These are phyloP conservation scores for Pseudonitzschia pungens DNA, from an alignment of 108 stramenopile genomes.

Conservation along the genomic window DNA sequence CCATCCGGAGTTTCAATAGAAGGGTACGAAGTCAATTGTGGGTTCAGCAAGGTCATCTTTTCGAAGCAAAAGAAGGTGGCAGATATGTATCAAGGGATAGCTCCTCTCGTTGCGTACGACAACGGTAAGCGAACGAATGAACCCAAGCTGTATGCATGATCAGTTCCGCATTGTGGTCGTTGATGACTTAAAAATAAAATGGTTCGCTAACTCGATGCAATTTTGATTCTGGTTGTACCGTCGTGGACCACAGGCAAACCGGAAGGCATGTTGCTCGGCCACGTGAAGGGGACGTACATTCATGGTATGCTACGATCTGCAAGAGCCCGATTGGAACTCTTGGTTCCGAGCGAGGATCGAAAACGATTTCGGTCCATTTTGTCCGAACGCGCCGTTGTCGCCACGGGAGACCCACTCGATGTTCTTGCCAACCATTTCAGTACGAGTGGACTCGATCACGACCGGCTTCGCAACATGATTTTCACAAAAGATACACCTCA, in stretches of 20 bases:
- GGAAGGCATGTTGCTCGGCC: slow-evolving; percentile 34
- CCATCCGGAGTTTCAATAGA: slow-evolving; percentile 23
- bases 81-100: not conserved
- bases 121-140: too few species aligned
- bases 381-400: not conserved
- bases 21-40: slow-evolving; percentile 47
- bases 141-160: too few species aligned
- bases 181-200: not conserved
- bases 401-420: slow-evolving; percentile 29
- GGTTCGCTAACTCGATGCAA: not conserved
- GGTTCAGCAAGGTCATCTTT: slow-evolving; percentile 19
- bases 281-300: slow-evolving; percentile 40
- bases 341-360: slow-evolving; percentile 17
- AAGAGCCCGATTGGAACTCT: slow-evolving; percentile 30
- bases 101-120: slow-evolving; percentile 14
- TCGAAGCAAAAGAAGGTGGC: not conserved
- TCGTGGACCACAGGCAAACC: slow-evolving; percentile 9
- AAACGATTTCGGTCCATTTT: slow-evolving; percentile 7
- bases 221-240: not conserved
- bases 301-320: slow-evolving; percentile 37
- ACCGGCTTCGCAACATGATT: slow-evolving; percentile 22
- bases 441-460: slow-evolving; percentile 22
- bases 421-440: slow-evolving; percentile 29
- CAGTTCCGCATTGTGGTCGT: too few species aligned
- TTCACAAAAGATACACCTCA: not conserved